Percentiles rank a stretch among this genome's conserved stretches.
phyloP scores from a whole-genome alignment of 371 early-diverging fungal genomes.

The Mucor sp. region DNA sequence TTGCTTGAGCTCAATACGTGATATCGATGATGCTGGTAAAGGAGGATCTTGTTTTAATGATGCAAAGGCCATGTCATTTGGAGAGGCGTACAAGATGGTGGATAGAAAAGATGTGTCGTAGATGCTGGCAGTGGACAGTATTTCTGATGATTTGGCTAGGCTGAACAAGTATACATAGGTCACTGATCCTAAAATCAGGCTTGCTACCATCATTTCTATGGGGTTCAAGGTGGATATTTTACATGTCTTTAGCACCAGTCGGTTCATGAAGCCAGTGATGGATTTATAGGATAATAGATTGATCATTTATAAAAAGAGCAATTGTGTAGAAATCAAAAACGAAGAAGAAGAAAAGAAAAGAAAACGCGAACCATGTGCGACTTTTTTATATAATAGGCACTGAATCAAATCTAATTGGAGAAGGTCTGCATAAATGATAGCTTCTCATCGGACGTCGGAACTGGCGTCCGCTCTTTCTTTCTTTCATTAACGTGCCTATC shows the following conservation, averaged over 20 bases:
- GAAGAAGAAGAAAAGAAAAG: neutral
- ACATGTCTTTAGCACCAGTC: neutral
- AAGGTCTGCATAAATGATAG: no score
- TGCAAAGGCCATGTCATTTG: neutral
- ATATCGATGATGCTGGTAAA: neutral
- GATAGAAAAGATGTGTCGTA: neutral
- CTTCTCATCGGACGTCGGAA: no score
- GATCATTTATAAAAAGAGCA: neutral
- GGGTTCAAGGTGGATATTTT: neutral
- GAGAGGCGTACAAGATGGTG: neutral
- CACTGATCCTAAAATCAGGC: neutral
- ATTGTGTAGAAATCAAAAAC: neutral
- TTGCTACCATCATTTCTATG: constrained; percentile 3
- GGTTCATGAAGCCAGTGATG: neutral
- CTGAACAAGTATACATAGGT: neutral
- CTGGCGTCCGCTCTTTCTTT: no score
- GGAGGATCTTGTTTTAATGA: neutral
- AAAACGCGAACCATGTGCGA: neutral
- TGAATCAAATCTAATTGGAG: no score
- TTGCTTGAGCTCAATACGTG: neutral
- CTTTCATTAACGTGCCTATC: no score
- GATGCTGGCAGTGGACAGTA: neutral
- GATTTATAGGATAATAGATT: neutral
- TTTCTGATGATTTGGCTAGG: neutral
- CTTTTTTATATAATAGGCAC: no score